Percentiles rank a stretch among this genome's conserved stretches.
phyloP scores from a whole-genome alignment of 345 rosid genomes.

The Ceriops tagal region DNA sequence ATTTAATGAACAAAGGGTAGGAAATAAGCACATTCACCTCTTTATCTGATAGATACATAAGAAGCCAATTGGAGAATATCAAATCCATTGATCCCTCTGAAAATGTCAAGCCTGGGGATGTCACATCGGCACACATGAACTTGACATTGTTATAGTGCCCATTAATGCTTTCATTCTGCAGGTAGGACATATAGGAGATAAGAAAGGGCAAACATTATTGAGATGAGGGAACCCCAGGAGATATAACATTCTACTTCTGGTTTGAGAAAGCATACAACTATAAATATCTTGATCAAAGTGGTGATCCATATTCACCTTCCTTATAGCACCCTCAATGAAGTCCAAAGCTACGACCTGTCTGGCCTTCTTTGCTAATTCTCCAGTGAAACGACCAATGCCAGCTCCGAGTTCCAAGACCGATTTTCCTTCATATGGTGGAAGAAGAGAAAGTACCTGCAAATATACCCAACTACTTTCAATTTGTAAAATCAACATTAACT shows the following conservation, averaged over 20 bases:
- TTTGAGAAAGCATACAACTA: neutral
- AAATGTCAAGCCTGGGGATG: conserved; percentile 62
- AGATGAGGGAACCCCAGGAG: neutral
- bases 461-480: conserved; percentile 12
- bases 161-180: conserved; percentile 71
- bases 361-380: conserved; percentile 80
- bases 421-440: conserved; percentile 73
- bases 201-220: neutral
- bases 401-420: conserved; percentile 87
- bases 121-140: conserved; percentile 85
- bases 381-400: conserved; percentile 92
- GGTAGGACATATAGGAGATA: conserved; percentile 10
- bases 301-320: conserved; percentile 50
- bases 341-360: conserved; percentile 71
- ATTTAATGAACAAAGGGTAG: neutral
- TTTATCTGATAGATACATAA: conserved; percentile 90
- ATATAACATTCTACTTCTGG: neutral
- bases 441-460: conserved; percentile 70
- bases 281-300: neutral
- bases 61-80: conserved; percentile 91
- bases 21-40: conserved; percentile 45
- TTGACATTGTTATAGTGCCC: conserved; percentile 76
- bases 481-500: neutral
- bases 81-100: conserved; percentile 68
- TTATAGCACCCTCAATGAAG: conserved; percentile 77